A percentile compares a stretch with the other conserved stretches of the same genome.
phyloP scores from a whole-genome alignment of 2,329 filamentous ascomycete genomes.

The Xylaria multiplex region DNA sequence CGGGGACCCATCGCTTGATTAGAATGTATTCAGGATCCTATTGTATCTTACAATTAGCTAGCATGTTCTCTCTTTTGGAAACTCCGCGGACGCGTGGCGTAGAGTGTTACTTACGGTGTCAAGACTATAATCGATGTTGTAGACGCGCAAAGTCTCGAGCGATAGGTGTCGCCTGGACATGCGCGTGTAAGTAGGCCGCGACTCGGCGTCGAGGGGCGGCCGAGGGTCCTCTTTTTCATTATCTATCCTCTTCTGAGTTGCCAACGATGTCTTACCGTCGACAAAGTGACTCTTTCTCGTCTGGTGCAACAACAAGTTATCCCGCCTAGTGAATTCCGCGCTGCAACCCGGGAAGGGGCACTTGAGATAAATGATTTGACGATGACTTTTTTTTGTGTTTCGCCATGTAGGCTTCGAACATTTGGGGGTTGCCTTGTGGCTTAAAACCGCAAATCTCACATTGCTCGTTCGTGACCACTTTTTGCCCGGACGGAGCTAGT shows the following conservation, averaged over 20 bases:
- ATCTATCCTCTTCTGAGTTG: no score
- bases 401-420: conserved; percentile 68
- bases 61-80: conserved; percentile 64
- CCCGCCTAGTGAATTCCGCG: conserved; percentile 64
- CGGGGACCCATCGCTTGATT: conserved; percentile 77
- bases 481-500: conserved; percentile 43
- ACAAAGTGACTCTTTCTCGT: conserved; percentile 64
- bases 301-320: conserved; percentile 67
- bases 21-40: conserved; percentile 75
- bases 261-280: no score
- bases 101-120: not conserved
- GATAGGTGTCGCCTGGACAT: no score
- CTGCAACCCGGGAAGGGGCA: conserved; percentile 64
- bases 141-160: not conserved
- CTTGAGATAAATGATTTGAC: conserved; percentile 49
- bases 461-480: conserved; percentile 56
- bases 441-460: conserved; percentile 66
- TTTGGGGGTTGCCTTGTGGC: conserved; percentile 65
- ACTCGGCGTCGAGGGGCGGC: no score
- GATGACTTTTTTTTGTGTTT: conserved; percentile 59
- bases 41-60: not conserved
- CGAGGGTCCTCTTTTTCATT: no score
- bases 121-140: not conserved
- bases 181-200: no score
- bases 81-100: conserved; percentile 43